Conservation (phyloP, 2,329 filamentous ascomycete species). For the Aspergillus versicolor region DNA sequence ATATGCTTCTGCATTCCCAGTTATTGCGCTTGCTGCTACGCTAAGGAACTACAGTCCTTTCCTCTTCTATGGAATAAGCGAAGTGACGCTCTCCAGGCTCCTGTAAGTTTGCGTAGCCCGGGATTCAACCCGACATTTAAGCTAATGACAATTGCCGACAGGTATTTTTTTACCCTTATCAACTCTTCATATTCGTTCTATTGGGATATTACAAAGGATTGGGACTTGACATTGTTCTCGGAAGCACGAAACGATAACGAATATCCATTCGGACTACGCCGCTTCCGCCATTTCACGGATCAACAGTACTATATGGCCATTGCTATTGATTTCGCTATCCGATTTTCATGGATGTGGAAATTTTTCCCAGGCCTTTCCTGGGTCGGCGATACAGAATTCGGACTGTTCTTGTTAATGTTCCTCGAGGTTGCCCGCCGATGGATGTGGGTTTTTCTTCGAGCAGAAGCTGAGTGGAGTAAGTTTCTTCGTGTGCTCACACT, state of each 20-base stretch:
- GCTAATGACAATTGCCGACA: slow-evolving; percentile 36
- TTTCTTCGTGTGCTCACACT: slow-evolving; percentile 13
- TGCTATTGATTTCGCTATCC: slow-evolving; percentile 71
- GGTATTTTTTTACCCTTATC: slow-evolving; percentile 71
- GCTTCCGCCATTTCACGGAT: slow-evolving; percentile 70
- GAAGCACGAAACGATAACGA: slow-evolving; percentile 59
- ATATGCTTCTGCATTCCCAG: slow-evolving; percentile 91
- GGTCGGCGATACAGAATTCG: slow-evolving; percentile 81
- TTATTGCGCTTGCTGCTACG: slow-evolving; percentile 76
- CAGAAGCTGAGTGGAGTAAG: slow-evolving; percentile 89
- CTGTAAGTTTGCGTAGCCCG: slow-evolving; percentile 43
- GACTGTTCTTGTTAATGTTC: slow-evolving; percentile 83
- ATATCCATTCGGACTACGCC: slow-evolving; percentile 75
- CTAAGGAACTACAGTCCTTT: slow-evolving; percentile 62
- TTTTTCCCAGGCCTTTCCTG: slow-evolving; percentile 78
- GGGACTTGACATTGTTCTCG: slow-evolving; percentile 85
- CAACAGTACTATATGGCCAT: slow-evolving; percentile 82
- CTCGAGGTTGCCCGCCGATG: slow-evolving; percentile 85
- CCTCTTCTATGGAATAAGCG: slow-evolving; percentile 51
- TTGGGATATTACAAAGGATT: slow-evolving; percentile 96
- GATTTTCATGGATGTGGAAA: slow-evolving; percentile 90
- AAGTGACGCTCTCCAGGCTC: slow-evolving; percentile 55
- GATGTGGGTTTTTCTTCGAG: slow-evolving; percentile 96
- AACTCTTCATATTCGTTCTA: slow-evolving; percentile 97
- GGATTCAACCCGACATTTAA: neutral